Conservation (phyloP, 2,329 filamentous ascomycete species). For the Penicillium sp. region DNA sequence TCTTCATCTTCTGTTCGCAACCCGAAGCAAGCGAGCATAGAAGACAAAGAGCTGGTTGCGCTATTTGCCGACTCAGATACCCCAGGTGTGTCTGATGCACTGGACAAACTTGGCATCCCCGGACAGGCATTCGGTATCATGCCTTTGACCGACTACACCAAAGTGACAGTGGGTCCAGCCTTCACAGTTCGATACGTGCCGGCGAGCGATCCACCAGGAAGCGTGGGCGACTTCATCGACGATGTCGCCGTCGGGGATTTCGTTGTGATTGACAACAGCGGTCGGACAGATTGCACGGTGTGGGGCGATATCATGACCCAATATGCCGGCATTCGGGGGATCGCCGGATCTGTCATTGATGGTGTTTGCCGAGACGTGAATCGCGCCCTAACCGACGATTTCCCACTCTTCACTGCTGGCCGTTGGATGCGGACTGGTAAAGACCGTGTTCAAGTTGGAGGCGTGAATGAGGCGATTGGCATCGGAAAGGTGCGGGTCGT, state of each 20-base stretch:
- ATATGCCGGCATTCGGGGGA: constrained; percentile 32
- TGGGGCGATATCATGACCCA: constrained; percentile 43
- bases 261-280: constrained; percentile 37
- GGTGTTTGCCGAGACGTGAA: constrained; percentile 37
- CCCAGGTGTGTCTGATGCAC: constrained; percentile 22
- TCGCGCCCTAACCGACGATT: constrained; percentile 29
- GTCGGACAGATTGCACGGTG: constrained; percentile 38
- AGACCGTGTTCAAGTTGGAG: constrained; percentile 34
- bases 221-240: constrained; percentile 37
- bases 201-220: constrained; percentile 23
- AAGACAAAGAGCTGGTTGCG: constrained; percentile 18
- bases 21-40: constrained; percentile 9
- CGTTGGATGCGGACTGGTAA: constrained; percentile 40
- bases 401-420: constrained; percentile 34
- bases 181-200: constrained; percentile 36
- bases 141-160: constrained; percentile 29
- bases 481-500: constrained; percentile 31
- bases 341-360: constrained; percentile 38
- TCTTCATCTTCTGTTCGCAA: neutral
- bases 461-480: constrained; percentile 31
- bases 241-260: constrained; percentile 31
- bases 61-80: constrained; percentile 22
- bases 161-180: constrained; percentile 34
- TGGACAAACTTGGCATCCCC: constrained; percentile 23
- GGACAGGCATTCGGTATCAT: constrained; percentile 22